Conservation (phyloP, 768 basidiomycete species). For the Austroboletus eburneus region DNA sequence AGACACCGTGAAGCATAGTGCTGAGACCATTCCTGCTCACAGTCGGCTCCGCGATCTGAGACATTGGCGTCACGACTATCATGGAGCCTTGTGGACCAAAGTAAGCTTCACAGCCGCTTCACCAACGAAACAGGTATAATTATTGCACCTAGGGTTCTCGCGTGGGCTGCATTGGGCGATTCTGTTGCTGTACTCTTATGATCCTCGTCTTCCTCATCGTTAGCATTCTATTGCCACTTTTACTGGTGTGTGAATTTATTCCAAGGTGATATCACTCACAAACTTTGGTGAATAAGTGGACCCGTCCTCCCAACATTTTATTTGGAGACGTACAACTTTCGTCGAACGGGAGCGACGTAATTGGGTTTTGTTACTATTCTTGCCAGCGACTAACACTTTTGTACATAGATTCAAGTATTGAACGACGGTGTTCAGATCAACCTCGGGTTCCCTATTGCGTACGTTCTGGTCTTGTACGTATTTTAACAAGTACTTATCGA, state of each 20-base stretch:
- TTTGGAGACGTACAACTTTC: constrained; percentile 47
- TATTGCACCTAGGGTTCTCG: constrained; percentile 50
- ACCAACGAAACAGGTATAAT: background rate
- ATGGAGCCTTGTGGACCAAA: constrained; percentile 68
- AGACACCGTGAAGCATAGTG: background rate
- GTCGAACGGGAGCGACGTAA: constrained; percentile 43
- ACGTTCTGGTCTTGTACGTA: constrained; percentile 21
- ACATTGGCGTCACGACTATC: constrained; percentile 51
- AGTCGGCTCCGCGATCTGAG: constrained; percentile 35
- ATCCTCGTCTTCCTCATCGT: constrained; percentile 59
- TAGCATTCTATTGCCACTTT: constrained; percentile 61
- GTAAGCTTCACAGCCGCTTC: constrained; percentile 29
- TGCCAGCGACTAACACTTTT: constrained; percentile 9
- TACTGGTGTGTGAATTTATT: constrained; percentile 46
- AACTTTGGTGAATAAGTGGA: constrained; percentile 49
- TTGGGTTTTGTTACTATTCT: constrained; percentile 10
- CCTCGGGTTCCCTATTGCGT: constrained; percentile 67
- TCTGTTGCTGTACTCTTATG: constrained; percentile 75
- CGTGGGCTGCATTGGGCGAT: constrained; percentile 57
- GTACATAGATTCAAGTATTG: constrained; percentile 33
- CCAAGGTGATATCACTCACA: constrained; percentile 1
- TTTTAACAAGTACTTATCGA: constrained; percentile 1
- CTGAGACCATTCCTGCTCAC: constrained; percentile 6
- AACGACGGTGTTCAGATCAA: constrained; percentile 50
- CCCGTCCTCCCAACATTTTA: constrained; percentile 64